A percentile compares a stretch with the other conserved stretches of the same genome.
Evolutionary conservation across 805 yeast species (phyloP).

Genomic region (Ogataea minuta): DNA sequence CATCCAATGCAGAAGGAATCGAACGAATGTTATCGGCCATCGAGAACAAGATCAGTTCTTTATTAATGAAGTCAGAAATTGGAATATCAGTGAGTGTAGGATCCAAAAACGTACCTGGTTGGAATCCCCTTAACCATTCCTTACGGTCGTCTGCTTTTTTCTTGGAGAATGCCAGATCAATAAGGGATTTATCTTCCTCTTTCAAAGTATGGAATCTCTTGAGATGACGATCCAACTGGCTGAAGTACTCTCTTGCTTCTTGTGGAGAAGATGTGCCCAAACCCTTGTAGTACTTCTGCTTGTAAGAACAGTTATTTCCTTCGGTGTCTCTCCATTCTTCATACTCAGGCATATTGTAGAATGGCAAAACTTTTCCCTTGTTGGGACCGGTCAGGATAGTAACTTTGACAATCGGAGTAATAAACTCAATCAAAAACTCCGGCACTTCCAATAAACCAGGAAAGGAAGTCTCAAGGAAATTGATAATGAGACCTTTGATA

Average conservation of each 20-base stretch:
- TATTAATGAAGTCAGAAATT: conserved; percentile 89
- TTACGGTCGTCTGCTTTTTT: conserved; percentile 96
- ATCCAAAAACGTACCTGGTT: conserved; percentile 90
- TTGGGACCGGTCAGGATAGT: conserved; percentile 63
- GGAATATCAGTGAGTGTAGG: conserved; percentile 76
- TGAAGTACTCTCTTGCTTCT: conserved; percentile 87
- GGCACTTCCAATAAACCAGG: conserved; percentile 91
- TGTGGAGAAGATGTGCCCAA: conserved; percentile 87
- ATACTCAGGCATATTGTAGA: conserved; percentile 94
- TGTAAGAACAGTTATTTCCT: conserved; percentile 74
- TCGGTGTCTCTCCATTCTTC: conserved; percentile 89
- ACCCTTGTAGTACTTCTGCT: conserved; percentile 96
- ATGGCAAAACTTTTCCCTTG: conserved; percentile 57
- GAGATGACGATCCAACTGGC: conserved; percentile 79
- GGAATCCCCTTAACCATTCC: conserved; percentile 89
- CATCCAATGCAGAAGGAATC: conserved; percentile 91
- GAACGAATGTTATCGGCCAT: conserved; percentile 97
- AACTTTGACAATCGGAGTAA: conserved; percentile 95
- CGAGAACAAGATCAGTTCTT: conserved; percentile 89
- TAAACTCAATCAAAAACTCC: conserved; percentile 88
- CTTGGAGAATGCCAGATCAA: conserved; percentile 92
- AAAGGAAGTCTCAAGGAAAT: conserved; percentile 88
- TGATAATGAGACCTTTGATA: conserved; percentile 92
- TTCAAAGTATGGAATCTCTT: conserved; percentile 81
- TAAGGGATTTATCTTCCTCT: conserved; percentile 69